Evolutionary conservation across 2,329 filamentous ascomycete species (phyloP), one percentile per base, ranked within the genome.

Genomic region (Colletotrichum sidae): DNA sequence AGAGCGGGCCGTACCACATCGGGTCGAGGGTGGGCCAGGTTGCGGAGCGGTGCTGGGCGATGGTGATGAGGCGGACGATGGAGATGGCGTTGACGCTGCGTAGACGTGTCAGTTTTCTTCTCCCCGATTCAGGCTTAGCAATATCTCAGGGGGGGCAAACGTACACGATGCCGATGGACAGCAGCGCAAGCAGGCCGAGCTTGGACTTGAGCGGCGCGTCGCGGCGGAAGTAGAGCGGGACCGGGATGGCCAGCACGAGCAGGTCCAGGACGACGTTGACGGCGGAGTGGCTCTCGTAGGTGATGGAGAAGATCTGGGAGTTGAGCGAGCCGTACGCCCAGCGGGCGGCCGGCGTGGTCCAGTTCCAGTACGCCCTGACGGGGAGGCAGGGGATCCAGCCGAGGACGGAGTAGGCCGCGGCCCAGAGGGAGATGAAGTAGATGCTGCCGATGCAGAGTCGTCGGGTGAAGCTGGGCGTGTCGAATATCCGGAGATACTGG

Each of bases 401-500:
- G 39, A 71, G 10, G 13, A 68, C 38, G 35, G 73, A 69, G 46
- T 69, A 69, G 59, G 71, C 55, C 2, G 72, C 61, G 38, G 68
- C 59, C 67, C 70, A 73, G n/a, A 72, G 59, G 60, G 70, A 71
- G 25, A 72, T 56, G 49, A 67, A 46, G 38, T 51, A 9, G 54
- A 59, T 37, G 39, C 37, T 17, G 11, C 8, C 37, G 15, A 65
- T 55, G 62, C 70, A 51, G 67, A 72, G 6, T 15, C 59, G 69
- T 49, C 74, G 65, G 53, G 73, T 69, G 35, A 69, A 65, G 60
- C 71, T 72, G 45, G 72, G 69, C 8, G 54, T 65, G 2, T 68
- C 60, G 68, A 76, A 78, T n/a, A 79, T 69, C 9, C 77, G 76
- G 13, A 79, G 72, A 67, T 78, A 80, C 41, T 79, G 78, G 10